Conservation (phyloP, 768 basidiomycete species). For the Amanita brunnescens region DNA sequence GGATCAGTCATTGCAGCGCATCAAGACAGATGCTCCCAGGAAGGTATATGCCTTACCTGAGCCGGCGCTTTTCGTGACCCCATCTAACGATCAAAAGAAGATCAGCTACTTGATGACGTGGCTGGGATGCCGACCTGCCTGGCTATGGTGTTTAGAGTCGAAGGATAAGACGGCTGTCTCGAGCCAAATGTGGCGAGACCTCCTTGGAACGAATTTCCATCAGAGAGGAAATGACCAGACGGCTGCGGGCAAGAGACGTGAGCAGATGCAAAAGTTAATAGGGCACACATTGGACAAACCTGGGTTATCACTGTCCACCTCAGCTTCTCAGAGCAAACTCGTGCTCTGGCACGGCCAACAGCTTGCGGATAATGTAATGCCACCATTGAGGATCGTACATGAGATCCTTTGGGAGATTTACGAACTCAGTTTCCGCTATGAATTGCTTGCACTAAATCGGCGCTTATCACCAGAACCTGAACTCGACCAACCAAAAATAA, state of each 20-base stretch:
- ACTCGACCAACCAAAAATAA: not conserved
- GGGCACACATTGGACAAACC: not conserved
- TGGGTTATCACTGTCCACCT: not conserved
- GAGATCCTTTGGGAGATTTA: not conserved
- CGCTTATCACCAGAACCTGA: not conserved
- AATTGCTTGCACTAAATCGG: not conserved
- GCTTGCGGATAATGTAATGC: not conserved
- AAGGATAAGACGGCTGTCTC: not conserved
- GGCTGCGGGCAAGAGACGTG: not conserved
- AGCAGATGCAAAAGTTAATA: not conserved
- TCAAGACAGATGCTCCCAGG: not conserved
- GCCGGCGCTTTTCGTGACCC: not conserved
- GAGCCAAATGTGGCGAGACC: not conserved
- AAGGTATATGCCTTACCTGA: not conserved
- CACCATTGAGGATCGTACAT: not conserved
- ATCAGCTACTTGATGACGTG: not conserved
- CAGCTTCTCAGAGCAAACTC: not conserved
- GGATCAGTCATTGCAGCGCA: not conserved
- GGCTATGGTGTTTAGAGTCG: not conserved
- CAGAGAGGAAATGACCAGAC: not conserved
- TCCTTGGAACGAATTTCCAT: not conserved
- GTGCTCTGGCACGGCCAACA: not conserved
- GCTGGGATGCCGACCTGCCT: not conserved
- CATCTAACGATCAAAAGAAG: not conserved
- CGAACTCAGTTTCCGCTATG: not conserved